Evolutionary conservation across 2,329 filamentous ascomycete genomes (phyloP), one percentile per base, ranked within the genome.

Genomic region (Plectosphaerella cucumerina): DNA sequence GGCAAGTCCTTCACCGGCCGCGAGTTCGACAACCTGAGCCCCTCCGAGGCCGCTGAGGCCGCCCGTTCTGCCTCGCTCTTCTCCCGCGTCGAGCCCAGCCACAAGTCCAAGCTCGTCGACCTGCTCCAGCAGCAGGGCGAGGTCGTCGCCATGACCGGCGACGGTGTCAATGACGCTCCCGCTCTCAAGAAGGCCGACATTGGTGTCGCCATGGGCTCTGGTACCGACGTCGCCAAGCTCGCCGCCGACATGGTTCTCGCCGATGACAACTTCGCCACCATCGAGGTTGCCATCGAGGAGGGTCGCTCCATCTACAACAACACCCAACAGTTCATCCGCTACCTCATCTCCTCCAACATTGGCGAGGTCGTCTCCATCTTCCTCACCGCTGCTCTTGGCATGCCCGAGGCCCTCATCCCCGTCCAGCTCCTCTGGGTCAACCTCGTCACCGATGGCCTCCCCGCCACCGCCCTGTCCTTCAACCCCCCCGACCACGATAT

Each of bases 381-480:
- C 81, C 73, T 99, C 61, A 99, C 94, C 12, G 94, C 94, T 22
- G 94, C 94, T 14, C 78, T 95, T 53, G 95, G 95, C 58, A 96
- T 99, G 90, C 94, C 94, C 18, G 95, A 99, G 73, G 94, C 94
- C 59, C 78, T 99, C 52, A 93, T 99, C 51, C 94, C 94, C 1
- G 94, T 99, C 48, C 94, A 99, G 73, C 85, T 99, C 42, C 85
- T 99, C 48, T 99, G 94, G 94, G 94, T 99, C 63, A 99, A 99
- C 72, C 80, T 99, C 51, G 94, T 99, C 58, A 99, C 94, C 42
- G 94, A 99, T 63, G 94, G 94, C 70, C 85, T 99, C 49, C 94
- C 94, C 33, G 94, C 94, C 41, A 99, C 95, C 10, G 94, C 94
- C 4, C 78, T 99, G 49, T 96, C 90, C 4, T 99, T 99, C 81